Conservation (phyloP, 495 filamentous ascomycete species). For the Stereocaulon alpinum region DNA sequence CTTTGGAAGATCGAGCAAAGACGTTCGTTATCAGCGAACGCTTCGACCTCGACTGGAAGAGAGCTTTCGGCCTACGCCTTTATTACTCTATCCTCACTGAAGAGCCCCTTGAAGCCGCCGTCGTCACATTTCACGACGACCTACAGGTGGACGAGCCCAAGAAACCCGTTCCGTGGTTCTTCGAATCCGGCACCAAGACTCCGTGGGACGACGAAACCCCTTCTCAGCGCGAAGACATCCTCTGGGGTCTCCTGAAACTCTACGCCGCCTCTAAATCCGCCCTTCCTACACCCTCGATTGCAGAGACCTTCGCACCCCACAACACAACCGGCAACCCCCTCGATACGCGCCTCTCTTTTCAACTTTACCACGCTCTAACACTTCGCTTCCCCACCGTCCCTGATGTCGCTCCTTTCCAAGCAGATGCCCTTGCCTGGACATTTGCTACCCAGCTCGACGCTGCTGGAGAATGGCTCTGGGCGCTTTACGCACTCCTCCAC, state of each 20-base stretch:
- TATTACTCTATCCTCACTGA: constrained; percentile 68
- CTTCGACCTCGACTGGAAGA: constrained; percentile 84
- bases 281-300: constrained; percentile 41
- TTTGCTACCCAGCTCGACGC: constrained; percentile 65
- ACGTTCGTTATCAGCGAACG: constrained; percentile 68
- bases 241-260: constrained; percentile 76
- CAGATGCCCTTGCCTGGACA: constrained; percentile 55
- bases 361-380: constrained; percentile 53
- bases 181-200: constrained; percentile 36
- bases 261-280: constrained; percentile 47
- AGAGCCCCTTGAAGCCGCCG: constrained; percentile 57
- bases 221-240: constrained; percentile 59
- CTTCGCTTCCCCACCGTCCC: constrained; percentile 35
- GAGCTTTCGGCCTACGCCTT: constrained; percentile 80
- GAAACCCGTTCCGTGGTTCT: constrained; percentile 54
- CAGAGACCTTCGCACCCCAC: constrained; percentile 43
- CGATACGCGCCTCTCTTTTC: constrained; percentile 69
- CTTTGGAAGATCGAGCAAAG: constrained; percentile 61
- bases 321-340: constrained; percentile 56
- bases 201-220: constrained; percentile 41
- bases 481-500: constrained; percentile 68
- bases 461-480: constrained; percentile 54
- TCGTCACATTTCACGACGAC: constrained; percentile 58
- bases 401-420: constrained; percentile 33
- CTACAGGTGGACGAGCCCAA: constrained; percentile 43